These are phyloP conservation scores for Tetracladium maxilliforme DNA, from an alignment of 2,329 filamentous ascomycete genomes.

Conservation along the genomic window DNA sequence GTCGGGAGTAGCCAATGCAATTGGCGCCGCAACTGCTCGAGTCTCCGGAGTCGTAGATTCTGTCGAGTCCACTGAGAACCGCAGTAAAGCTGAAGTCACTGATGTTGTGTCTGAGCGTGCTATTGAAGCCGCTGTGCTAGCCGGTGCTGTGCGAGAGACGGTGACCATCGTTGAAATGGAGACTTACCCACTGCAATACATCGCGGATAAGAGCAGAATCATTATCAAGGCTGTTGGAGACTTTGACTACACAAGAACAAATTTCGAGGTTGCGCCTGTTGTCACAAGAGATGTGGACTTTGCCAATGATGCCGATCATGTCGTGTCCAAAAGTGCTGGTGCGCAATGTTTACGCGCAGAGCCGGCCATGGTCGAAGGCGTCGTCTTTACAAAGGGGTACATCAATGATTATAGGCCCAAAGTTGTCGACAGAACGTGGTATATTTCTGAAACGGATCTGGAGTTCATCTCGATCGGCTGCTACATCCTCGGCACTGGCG, in stretches of 20 bases:
- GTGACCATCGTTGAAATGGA: constrained; percentile 8
- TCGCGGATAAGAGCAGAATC: constrained; percentile 15
- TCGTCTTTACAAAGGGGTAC: constrained; percentile 16
- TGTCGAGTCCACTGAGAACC: constrained; percentile 7
- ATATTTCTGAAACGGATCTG: constrained; percentile 40
- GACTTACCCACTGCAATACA: constrained; percentile 7
- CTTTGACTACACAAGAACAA: constrained; percentile 17
- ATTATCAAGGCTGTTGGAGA: constrained; percentile 22
- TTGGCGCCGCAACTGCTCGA: constrained; percentile 35
- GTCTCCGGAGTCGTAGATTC: constrained; percentile 10
- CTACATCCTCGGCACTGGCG: constrained; percentile 46
- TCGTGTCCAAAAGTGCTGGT: too few species aligned
- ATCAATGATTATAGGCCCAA: constrained; percentile 30
- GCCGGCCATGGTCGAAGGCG: constrained; percentile 8
- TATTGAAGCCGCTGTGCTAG: constrained; percentile 6
- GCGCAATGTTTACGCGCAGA: constrained; percentile 7
- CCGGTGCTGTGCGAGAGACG: constrained; percentile 7
- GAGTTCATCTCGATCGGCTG: constrained; percentile 41
- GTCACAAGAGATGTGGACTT: constrained; percentile 4
- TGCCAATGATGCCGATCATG: too few species aligned
- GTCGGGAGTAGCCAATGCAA: constrained; percentile 41
- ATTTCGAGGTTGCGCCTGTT: constrained; percentile 2
- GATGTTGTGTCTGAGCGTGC: constrained; percentile 6
- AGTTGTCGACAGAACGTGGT: constrained; percentile 36
- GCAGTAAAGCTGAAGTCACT: constrained; percentile 5